phyloP scores from a whole-genome alignment of 257 asterid genomes.

The Nicotiana tabacum region DNA sequence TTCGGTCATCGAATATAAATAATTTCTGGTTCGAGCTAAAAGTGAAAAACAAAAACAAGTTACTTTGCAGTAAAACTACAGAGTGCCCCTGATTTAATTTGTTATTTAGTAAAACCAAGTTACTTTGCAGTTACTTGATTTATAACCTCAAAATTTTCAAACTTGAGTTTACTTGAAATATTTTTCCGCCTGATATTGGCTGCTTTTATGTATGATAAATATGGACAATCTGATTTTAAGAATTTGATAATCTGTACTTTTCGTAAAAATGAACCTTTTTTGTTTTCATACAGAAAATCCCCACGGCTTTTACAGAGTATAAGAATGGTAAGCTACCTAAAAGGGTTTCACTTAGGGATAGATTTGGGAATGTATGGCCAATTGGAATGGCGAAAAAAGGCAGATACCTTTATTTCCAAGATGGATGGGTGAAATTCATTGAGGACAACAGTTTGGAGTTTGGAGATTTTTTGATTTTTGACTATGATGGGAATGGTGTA shows the following conservation, averaged over 20 bases:
- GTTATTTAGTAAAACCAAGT: too few relatives aligned
- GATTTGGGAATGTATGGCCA: constrained; percentile 4
- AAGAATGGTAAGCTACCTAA: background rate
- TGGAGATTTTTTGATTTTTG: background rate
- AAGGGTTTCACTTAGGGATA: background rate
- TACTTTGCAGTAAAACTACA: background rate
- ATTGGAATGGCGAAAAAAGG: background rate
- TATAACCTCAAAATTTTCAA: background rate
- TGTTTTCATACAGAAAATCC: background rate
- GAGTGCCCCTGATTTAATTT: background rate
- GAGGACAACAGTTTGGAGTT: constrained; percentile 1
- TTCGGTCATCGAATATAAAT: too few relatives aligned
- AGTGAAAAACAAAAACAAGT: too few relatives aligned
- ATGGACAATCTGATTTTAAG: background rate
- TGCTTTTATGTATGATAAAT: background rate
- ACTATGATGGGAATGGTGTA: background rate
- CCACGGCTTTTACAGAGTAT: background rate
- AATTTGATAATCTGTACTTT: background rate
- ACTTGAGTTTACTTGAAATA: background rate
- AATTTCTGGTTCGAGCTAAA: too few relatives aligned
- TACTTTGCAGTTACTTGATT: background rate
- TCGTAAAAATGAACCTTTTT: background rate
- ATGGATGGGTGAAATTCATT: constrained; percentile 6
- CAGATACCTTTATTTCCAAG: background rate
- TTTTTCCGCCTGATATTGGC: background rate